Evolutionary conservation across 2,329 filamentous ascomycete genomes (phyloP).

Genomic region (Emergomyces pasteurianus): DNA sequence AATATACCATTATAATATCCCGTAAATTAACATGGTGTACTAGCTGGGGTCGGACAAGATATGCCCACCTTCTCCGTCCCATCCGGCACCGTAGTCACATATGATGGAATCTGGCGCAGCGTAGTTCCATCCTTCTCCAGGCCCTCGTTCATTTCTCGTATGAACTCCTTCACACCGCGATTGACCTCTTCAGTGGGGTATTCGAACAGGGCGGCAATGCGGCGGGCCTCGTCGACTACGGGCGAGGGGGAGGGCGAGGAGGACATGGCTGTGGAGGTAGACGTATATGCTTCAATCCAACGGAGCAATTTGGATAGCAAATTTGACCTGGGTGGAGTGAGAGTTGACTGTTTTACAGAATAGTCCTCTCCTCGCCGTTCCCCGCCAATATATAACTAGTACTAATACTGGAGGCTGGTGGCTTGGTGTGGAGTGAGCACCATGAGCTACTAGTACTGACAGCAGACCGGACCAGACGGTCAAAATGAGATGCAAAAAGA

Average conservation of each 20-base stretch:
- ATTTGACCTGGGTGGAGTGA: background rate
- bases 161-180: slow-evolving; percentile 70
- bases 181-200: slow-evolving; percentile 68
- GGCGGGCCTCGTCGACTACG: slow-evolving; percentile 58
- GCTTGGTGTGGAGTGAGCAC: no score
- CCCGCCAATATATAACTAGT: no score
- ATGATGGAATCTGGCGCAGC: slow-evolving; percentile 92
- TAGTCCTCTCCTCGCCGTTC: background rate
- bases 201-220: slow-evolving; percentile 74
- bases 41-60: slow-evolving; percentile 1
- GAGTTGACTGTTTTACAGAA: background rate
- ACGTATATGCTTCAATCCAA: background rate
- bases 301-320: background rate
- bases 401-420: no score
- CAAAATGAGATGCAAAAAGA: no score
- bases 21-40: background rate
- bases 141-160: slow-evolving; percentile 78
- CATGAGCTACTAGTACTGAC: no score
- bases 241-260: slow-evolving; percentile 19
- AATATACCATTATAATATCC: background rate
- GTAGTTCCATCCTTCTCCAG: slow-evolving; percentile 64
- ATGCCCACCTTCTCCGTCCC: slow-evolving; percentile 79
- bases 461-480: no score
- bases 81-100: slow-evolving; percentile 90
- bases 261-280: background rate